Base-by-base conservation (phyloP, 2,329 filamentous ascomycete species). In the Trichoderma atroviride region DNA sequence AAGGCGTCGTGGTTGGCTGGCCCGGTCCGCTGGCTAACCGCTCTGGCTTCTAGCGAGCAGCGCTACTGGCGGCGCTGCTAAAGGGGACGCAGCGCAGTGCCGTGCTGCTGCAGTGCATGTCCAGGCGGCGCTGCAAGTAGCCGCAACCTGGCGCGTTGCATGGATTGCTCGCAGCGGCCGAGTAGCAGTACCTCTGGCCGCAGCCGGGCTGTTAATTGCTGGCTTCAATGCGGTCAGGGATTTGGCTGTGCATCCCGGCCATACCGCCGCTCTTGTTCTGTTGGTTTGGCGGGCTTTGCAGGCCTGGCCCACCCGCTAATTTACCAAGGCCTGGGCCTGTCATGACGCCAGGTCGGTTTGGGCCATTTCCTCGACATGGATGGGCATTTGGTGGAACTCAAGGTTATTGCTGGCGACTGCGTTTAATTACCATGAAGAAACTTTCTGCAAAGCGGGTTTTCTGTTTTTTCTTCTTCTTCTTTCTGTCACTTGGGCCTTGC, bases 261-360 rank as follows among this genome's bases (percentile, higher is more conserved):
- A 55, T 24, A 47, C 65, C 63, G 63, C 63, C 53, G 53, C 63
- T 37, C 47, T 40, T 29, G 37, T 33, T 29, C 40, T 33, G 52
- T 47, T 58, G 53, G 53, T 29, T 43, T 37, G 55, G 53, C 22
- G 53, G 53, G 62, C 53, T 47, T 50, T n/a, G 27, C 57, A 68
- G 50, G 56, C 56, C 65, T 68, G 65, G 65, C 57, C 65, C 65
- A 68, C 65, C 65, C 50, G 65, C 65, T 68, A 33, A 68, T 68
- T 68, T 60, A 52, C 65, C 65, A 68, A 33, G 35, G n/a, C 31
- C 52, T 55, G 27, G 57, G 57, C 22, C 27, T 62, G 24, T n/a
- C 27, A 47, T 31, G 33, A 43, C 64, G 56, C 50, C 62, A 65
- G 53, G 62, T 56, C 62, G 11, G n/a, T 61, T 68, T 57, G 65